phyloP scores from a whole-genome alignment of 2,329 filamentous ascomycete genomes.

The Aspergillus oerlinghausenensis region DNA sequence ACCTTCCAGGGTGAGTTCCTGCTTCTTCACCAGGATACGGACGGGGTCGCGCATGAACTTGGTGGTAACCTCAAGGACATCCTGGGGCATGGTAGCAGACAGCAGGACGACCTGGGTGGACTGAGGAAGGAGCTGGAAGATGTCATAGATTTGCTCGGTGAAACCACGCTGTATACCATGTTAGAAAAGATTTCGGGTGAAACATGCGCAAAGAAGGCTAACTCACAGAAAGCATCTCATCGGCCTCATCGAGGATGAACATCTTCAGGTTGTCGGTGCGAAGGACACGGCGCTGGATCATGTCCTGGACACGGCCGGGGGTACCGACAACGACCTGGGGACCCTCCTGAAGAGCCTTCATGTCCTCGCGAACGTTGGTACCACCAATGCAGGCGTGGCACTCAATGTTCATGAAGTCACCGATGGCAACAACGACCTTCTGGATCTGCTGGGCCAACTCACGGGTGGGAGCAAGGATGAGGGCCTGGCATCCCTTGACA shows the following conservation, averaged over 20 bases:
- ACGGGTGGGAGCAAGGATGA: conserved; percentile 96
- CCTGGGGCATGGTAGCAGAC: conserved; percentile 97
- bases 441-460: conserved; percentile 99
- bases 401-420: conserved; percentile 99
- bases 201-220: not conserved
- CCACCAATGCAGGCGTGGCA: conserved; percentile 99
- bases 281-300: conserved; percentile 97
- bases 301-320: conserved; percentile 96
- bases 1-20: conserved; percentile 98
- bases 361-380: conserved; percentile 96
- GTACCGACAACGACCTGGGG: conserved; percentile 97
- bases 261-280: conserved; percentile 99
- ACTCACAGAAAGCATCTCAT: conserved; percentile 75
- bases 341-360: conserved; percentile 93
- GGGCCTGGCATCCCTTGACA: conserved; percentile 94
- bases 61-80: conserved; percentile 98
- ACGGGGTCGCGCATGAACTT: conserved; percentile 99
- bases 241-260: conserved; percentile 98
- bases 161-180: conserved; percentile 69
- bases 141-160: conserved; percentile 99
- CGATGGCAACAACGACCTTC: conserved; percentile 97
- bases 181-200: not conserved
- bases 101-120: conserved; percentile 97
- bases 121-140: conserved; percentile 98
- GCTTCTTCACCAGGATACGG: conserved; percentile 99